Conservation (phyloP, 2,329 filamentous ascomycete genomes). For the Paecilomyces sp. region DNA sequence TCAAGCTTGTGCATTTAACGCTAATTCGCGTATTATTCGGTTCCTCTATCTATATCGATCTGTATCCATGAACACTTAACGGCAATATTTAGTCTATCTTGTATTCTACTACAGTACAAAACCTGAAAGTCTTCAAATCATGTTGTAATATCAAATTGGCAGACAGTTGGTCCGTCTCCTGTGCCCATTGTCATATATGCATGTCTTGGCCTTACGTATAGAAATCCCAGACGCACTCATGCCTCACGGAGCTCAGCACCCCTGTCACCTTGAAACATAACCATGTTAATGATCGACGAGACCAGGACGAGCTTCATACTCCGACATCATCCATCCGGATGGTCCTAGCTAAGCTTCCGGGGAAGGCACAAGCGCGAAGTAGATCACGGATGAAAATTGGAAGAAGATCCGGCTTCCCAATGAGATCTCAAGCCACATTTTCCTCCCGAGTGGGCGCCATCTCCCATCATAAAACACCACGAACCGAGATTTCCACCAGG, state of each 20-base stretch:
- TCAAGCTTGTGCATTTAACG: not conserved
- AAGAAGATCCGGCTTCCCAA: no score
- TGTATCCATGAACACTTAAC: no score
- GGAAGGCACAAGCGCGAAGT: not conserved
- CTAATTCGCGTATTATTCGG: no score
- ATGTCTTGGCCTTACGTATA: not conserved
- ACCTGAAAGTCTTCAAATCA: no score
- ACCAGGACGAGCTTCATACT: not conserved
- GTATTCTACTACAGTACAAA: no score
- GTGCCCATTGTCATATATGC: no score
- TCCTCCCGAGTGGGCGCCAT: not conserved
- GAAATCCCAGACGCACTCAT: not conserved
- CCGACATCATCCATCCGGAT: not conserved
- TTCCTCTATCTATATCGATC: no score
- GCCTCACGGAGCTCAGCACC: not conserved
- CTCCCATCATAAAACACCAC: constrained; percentile 14
- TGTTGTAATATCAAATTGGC: no score
- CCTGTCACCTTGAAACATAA: not conserved
- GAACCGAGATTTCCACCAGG: constrained; percentile 6
- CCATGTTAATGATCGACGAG: not conserved
- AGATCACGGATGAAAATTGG: not conserved
- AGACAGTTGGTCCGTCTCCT: no score
- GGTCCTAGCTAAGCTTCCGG: not conserved
- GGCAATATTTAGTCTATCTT: no score
- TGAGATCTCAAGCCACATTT: no score